These are phyloP conservation scores for Jackrogersella multiformis DNA, from an alignment of 495 filamentous ascomycete genomes.

Conservation along the genomic window DNA sequence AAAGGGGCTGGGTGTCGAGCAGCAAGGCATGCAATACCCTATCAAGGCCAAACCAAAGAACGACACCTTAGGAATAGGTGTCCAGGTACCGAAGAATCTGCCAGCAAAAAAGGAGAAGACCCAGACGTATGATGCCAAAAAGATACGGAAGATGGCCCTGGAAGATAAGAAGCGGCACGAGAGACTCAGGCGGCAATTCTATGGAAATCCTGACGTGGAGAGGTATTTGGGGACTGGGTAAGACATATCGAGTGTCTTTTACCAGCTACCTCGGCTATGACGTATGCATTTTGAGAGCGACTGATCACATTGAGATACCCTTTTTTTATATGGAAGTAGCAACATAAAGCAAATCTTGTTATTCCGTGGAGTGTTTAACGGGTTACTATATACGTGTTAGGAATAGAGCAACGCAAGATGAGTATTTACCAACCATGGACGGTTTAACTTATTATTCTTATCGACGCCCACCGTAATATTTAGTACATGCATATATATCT, in stretches of 20 bases:
- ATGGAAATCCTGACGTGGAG: constrained; percentile 73
- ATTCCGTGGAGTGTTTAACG: no score
- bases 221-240: constrained; percentile 69
- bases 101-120: constrained; percentile 59
- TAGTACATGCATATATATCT: no score
- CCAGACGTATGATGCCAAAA: constrained; percentile 73
- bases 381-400: no score
- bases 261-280: neutral
- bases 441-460: no score
- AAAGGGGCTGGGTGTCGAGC: constrained; percentile 72
- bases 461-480: no score
- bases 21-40: constrained; percentile 79
- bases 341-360: neutral
- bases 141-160: constrained; percentile 66
- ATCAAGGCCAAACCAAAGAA: constrained; percentile 77
- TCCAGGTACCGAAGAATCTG: constrained; percentile 52
- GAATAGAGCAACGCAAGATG: neutral
- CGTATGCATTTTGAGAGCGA: constrained; percentile 19
- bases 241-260: constrained; percentile 10
- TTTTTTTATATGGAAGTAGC: constrained; percentile 19
- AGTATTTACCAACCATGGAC: no score
- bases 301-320: constrained; percentile 33
- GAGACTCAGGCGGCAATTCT: constrained; percentile 72
- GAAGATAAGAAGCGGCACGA: constrained; percentile 71
- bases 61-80: constrained; percentile 77